A percentile compares a stretch with the other conserved stretches of the same genome.
phyloP scores from a whole-genome alignment of 345 rosid genomes.

The Cardamine chenopodiifolia region DNA sequence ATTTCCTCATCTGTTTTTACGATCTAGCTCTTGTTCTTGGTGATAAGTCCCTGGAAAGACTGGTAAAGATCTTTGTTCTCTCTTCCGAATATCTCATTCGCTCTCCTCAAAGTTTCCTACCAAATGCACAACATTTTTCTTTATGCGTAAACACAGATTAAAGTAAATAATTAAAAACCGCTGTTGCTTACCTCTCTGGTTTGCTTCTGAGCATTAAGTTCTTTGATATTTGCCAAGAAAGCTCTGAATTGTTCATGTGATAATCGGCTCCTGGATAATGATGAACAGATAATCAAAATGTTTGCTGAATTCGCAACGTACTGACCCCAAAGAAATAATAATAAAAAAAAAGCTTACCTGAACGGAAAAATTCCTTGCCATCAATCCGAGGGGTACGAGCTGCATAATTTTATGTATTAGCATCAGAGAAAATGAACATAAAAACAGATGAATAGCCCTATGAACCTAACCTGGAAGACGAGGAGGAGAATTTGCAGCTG shows the following conservation, averaged over 20 bases:
- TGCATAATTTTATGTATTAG: not conserved
- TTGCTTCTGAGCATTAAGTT: conserved; percentile 80
- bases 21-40: conserved; percentile 42
- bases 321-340: not conserved
- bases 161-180: not conserved
- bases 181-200: conserved; percentile 65
- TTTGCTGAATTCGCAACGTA: not conserved
- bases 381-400: conserved; percentile 65
- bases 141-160: not conserved
- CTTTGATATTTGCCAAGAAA: conserved; percentile 81
- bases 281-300: conserved; percentile 12
- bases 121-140: not conserved
- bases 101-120: conserved; percentile 83
- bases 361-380: conserved; percentile 89
- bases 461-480: conserved; percentile 59
- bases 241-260: conserved; percentile 87
- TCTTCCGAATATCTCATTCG: conserved; percentile 72
- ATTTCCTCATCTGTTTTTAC: not conserved
- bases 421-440: not conserved
- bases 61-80: conserved; percentile 74
- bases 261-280: conserved; percentile 62
- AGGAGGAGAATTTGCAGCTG: conserved; percentile 89
- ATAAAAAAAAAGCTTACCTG: conserved; percentile 55
- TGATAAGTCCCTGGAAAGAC: conserved; percentile 73
- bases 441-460: not conserved